Conservation (phyloP, 169 alveolate genomes). For the Babesia gibsoni region DNA sequence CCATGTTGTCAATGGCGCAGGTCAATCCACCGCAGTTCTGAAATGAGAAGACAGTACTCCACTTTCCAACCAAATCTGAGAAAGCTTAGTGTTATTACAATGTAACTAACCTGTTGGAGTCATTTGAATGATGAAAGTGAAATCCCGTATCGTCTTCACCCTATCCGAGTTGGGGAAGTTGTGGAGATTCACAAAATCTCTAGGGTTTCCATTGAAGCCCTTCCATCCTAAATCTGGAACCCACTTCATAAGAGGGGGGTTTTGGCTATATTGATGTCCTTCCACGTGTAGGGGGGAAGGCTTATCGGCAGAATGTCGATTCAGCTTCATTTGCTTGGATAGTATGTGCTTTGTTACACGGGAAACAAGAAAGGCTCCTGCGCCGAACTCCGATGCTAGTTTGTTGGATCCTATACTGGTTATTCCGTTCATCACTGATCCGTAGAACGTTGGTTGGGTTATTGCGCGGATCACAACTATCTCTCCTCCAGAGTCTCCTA, state of each 20-base stretch:
- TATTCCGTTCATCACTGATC: slow-evolving; percentile 63
- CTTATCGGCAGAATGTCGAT: background rate
- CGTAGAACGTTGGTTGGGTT: slow-evolving; percentile 45
- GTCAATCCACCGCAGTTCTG: slow-evolving; percentile 78
- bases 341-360: slow-evolving; percentile 43
- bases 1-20: slow-evolving; percentile 72
- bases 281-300: slow-evolving; percentile 1
- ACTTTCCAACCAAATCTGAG: slow-evolving; percentile 47
- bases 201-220: slow-evolving; percentile 71
- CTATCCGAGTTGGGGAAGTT: slow-evolving; percentile 71
- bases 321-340: slow-evolving; percentile 40
- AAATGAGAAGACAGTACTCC: slow-evolving; percentile 57
- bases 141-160: slow-evolving; percentile 64
- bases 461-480: slow-evolving; percentile 44
- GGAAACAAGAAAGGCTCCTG: slow-evolving; percentile 56
- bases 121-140: slow-evolving; percentile 64
- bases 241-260: slow-evolving; percentile 30
- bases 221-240: slow-evolving; percentile 65
- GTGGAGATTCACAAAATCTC: slow-evolving; percentile 60
- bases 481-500: slow-evolving; percentile 63
- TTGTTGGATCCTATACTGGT: slow-evolving; percentile 40
- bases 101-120: slow-evolving; percentile 54
- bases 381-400: slow-evolving; percentile 12
- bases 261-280: background rate
- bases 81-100: background rate